These are phyloP conservation scores for Mrakia frigida DNA, from an alignment of 768 basidiomycete species.

Conservation along the genomic window DNA sequence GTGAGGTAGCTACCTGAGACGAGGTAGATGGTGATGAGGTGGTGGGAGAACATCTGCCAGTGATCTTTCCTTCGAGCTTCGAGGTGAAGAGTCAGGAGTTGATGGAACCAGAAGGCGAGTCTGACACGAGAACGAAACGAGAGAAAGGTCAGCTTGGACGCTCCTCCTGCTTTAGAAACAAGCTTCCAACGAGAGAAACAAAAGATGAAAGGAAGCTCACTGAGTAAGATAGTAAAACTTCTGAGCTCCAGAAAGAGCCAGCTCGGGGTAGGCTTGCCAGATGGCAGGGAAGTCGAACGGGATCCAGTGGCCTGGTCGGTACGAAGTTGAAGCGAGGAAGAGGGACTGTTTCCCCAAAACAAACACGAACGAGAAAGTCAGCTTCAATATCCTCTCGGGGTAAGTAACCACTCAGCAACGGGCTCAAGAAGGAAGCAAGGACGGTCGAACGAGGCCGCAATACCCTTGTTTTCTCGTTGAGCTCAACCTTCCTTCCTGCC, in stretches of 20 bases:
- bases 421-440: neutral
- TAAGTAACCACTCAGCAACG: neutral
- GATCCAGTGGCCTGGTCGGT: constrained; percentile 29
- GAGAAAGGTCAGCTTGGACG: neutral
- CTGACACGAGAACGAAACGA: neutral
- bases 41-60: constrained; percentile 92
- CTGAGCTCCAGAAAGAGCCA: constrained; percentile 17
- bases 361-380: neutral
- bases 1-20: constrained; percentile 70
- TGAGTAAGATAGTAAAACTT: constrained; percentile 71
- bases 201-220: neutral
- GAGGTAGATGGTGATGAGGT: constrained; percentile 77
- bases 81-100: constrained; percentile 83
- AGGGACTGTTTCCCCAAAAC: neutral
- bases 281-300: constrained; percentile 28
- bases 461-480: neutral
- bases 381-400: too few relatives aligned
- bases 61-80: constrained; percentile 91
- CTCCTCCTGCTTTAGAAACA: neutral
- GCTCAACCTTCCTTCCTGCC: neutral
- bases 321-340: constrained; percentile 23
- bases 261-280: constrained; percentile 23
- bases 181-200: neutral
- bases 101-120: constrained; percentile 84
- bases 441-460: neutral